Evolutionary conservation across 2,329 filamentous ascomycete genomes (phyloP).

Genomic region (Xylariales sp.): DNA sequence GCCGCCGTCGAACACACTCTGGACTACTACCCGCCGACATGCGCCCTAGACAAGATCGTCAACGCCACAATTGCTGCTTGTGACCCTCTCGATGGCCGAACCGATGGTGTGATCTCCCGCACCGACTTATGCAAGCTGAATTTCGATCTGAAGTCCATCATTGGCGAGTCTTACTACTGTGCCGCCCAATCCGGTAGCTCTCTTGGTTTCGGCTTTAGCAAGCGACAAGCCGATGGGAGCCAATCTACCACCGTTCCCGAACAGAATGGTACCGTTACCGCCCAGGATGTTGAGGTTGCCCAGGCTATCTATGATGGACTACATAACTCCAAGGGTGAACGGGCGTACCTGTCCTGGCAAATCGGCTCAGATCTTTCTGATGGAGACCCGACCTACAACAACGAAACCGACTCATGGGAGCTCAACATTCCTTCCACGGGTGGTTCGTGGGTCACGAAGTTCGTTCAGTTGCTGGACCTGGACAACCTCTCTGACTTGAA

Average conservation of each 20-base stretch:
- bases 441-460: conserved; percentile 55
- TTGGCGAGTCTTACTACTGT: conserved; percentile 52
- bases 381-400: conserved; percentile 50
- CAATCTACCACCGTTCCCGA: conserved; percentile 38
- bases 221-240: conserved; percentile 9
- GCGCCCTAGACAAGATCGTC: conserved; percentile 62
- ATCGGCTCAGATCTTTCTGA: conserved; percentile 51
- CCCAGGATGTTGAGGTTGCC: conserved; percentile 51
- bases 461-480: conserved; percentile 54
- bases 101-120: conserved; percentile 63
- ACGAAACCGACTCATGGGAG: conserved; percentile 50
- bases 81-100: conserved; percentile 65
- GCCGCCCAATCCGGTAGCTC: conserved; percentile 43
- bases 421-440: conserved; percentile 50
- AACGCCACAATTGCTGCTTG: conserved; percentile 66
- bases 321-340: conserved; percentile 50
- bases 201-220: conserved; percentile 15
- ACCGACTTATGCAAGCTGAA: conserved; percentile 52
- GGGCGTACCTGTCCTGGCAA: conserved; percentile 53
- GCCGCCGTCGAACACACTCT: conserved; percentile 54
- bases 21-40: conserved; percentile 57
- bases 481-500: conserved; percentile 58
- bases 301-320: conserved; percentile 52
- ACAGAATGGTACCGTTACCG: conserved; percentile 52
- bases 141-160: conserved; percentile 49